Evolutionary conservation across 1,284 basidiomycete species (phyloP), one percentile per base, ranked within the genome.

Genomic region (Boletus mariae): DNA sequence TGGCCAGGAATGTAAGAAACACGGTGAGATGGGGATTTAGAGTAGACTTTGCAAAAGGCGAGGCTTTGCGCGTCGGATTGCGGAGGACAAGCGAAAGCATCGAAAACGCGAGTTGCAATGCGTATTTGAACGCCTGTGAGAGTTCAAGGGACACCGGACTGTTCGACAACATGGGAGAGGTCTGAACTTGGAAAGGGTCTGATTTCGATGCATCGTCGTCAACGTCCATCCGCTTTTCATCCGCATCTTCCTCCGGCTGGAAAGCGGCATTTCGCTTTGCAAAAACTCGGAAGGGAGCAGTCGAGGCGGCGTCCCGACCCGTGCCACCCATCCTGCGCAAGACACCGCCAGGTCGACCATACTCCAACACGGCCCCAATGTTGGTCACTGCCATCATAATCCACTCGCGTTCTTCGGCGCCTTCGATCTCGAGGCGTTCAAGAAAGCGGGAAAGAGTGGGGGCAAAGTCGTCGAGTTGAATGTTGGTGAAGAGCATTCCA

Each of bases 401-500:
- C 96, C 96, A 99, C 57, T 93, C 90, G 23, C 88, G 84, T 66
- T 94, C 92, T 49, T 91, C 83, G 3, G 83, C 80, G 53, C 84
- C 84, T 62, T 90, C 85, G 45, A 95, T 86, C 58, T 87, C 80
- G 1, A 98, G 79, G 35, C 90, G 85, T 68, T 95, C 92, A 56
- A 94, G 78, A 67, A 97, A 91, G 29, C 92, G 86, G 2, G 87
- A 87, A 45, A 94, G 82, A 0, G 88, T 86, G 1, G 84, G 77
- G 40, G 81, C 74, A 65, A 98, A 98, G 68, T 94, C 89, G 69
- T 99, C 95, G 20, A 98, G 82, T 61, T 96, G 84, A 58, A 97
- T 91, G 58, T 90, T 88, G 10, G 95, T 98, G 73, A 98, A 96
- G 2, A 99, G 79, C 89, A 97, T 92, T 26, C 95, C 95, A 59